A percentile compares a stretch with the other conserved stretches of the same genome.
Conservation (phyloP, 805 yeast genomes). For the Metschnikowia kofuensis region DNA sequence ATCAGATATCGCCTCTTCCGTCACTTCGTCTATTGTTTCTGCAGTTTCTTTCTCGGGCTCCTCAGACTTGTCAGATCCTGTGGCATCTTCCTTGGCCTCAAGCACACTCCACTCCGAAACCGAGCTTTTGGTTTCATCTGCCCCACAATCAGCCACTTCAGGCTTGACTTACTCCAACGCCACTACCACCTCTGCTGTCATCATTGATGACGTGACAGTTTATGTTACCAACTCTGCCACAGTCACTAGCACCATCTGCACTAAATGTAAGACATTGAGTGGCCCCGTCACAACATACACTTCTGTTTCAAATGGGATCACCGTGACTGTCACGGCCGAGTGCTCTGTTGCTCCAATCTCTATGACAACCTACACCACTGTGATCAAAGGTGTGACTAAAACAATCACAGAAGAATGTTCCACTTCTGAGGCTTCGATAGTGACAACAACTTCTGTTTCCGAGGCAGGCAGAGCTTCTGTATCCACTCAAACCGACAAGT, state of each 20-base stretch:
- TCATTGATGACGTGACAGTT: conserved; percentile 8
- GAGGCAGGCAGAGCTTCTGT: too few species aligned
- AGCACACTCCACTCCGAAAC: neutral
- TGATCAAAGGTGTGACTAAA: neutral
- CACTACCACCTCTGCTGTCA: neutral
- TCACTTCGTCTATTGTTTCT: neutral
- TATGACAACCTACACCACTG: conserved; percentile 11
- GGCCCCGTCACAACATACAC: conserved; percentile 13
- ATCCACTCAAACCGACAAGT: too few species aligned
- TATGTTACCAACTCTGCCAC: conserved; percentile 10
- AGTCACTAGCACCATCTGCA: conserved; percentile 11
- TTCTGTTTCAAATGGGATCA: conserved; percentile 8
- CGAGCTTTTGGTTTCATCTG: neutral
- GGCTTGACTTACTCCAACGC: neutral
- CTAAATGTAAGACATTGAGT: conserved; percentile 11
- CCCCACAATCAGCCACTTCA: neutral
- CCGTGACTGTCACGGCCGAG: conserved; percentile 10
- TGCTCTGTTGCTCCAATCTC: conserved; percentile 6
- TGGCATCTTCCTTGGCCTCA: neutral
- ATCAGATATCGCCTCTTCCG: too few species aligned
- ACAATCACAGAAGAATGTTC: conserved; percentile 1
- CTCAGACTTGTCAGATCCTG: neutral
- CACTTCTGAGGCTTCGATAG: neutral
- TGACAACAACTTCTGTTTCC: neutral
- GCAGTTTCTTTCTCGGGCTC: neutral